Conservation (phyloP, 73 alveolate species). For the Symbiodinium natans region DNA sequence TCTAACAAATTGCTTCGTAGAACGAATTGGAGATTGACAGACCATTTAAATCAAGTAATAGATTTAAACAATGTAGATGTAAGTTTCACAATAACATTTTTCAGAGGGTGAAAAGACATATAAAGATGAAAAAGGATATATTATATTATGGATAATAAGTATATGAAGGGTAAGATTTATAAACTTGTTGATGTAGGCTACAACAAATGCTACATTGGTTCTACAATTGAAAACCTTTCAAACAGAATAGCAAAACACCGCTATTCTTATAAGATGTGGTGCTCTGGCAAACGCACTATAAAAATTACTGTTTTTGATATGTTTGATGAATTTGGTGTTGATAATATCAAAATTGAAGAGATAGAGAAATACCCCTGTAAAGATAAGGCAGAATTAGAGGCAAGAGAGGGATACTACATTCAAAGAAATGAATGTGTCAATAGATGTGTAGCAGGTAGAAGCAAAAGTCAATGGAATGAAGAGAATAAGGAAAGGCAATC, state of each 20-base stretch:
- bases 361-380: slow-evolving; percentile 4
- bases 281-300: too few relatives aligned
- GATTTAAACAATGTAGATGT: not conserved
- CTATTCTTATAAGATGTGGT: too few relatives aligned
- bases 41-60: too few relatives aligned
- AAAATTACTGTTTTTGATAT: too few relatives aligned
- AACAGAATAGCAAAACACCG: not conserved
- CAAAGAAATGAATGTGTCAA: not conserved
- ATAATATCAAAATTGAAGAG: not conserved
- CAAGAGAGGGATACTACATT: slow-evolving; percentile 8
- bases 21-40: too few relatives aligned
- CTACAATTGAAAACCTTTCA: not conserved
- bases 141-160: not conserved
- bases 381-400: not conserved
- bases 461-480: not conserved
- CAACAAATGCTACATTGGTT: not conserved
- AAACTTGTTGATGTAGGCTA: slow-evolving; percentile 17
- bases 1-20: not conserved
- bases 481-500: not conserved
- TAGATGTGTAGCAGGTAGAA: not conserved
- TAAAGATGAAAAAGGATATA: not conserved
- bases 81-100: not conserved
- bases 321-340: not conserved
- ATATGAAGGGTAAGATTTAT: not conserved
- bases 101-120: not conserved